Conservation (phyloP, 495 filamentous ascomycete species). For the Penicillium bialowiezense region DNA sequence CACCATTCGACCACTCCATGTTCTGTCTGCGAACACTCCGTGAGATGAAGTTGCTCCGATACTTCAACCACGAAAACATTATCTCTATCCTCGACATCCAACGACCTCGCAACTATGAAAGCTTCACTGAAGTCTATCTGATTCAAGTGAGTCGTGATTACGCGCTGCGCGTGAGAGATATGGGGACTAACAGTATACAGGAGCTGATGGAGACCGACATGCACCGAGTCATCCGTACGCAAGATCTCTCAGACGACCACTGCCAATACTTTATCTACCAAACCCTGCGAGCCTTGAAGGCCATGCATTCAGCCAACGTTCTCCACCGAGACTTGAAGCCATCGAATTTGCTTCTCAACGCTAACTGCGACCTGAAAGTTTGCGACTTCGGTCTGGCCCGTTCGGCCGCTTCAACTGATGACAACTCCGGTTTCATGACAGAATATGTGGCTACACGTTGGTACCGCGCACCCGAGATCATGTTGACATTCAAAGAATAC, state of each 20-base stretch:
- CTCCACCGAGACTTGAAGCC: constrained; percentile 97
- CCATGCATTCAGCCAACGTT: constrained; percentile 98
- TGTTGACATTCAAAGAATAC: constrained; percentile 99
- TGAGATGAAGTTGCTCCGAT: constrained; percentile 98
- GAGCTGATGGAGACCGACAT: constrained; percentile 99
- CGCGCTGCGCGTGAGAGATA: neutral
- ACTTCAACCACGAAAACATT: constrained; percentile 99
- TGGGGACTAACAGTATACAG: constrained; percentile 36
- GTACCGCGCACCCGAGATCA: constrained; percentile 99
- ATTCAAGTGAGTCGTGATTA: constrained; percentile 69
- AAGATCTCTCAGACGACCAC: constrained; percentile 97
- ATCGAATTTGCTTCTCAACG: constrained; percentile 93
- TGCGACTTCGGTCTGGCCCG: constrained; percentile 96
- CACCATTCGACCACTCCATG: constrained; percentile 98
- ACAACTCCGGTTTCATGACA: constrained; percentile 99
- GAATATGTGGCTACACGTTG: constrained; percentile 99
- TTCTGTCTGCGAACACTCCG: constrained; percentile 96
- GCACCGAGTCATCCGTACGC: constrained; percentile 98
- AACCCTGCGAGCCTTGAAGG: constrained; percentile 95
- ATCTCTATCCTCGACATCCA: constrained; percentile 99
- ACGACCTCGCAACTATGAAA: constrained; percentile 92
- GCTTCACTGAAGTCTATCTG: constrained; percentile 97
- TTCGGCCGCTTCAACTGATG: constrained; percentile 89
- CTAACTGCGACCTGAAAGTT: constrained; percentile 99
- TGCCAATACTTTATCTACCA: constrained; percentile 99